Conservation (phyloP, 352 stramenopile species). For the Phytophthora cryptogea region DNA sequence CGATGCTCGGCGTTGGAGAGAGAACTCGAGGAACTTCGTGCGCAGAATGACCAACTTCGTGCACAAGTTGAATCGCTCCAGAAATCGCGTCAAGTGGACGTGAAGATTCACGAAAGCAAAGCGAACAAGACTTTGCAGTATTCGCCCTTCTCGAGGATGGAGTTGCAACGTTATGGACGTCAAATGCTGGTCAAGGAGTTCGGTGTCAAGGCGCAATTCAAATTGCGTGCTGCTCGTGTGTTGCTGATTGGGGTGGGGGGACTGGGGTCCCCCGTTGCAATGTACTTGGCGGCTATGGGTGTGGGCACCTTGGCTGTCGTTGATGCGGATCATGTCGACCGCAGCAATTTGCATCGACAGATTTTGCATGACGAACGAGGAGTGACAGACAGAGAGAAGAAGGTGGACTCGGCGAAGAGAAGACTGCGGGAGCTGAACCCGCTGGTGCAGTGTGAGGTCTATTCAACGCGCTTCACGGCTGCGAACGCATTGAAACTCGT, state of each 20-base stretch:
- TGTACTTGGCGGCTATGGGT: slow-evolving; percentile 96
- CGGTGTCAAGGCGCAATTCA: slow-evolving; percentile 86
- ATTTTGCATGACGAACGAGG: slow-evolving; percentile 91
- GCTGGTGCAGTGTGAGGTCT: slow-evolving; percentile 58
- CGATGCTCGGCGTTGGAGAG: slow-evolving; percentile 33
- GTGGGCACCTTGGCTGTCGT: slow-evolving; percentile 93
- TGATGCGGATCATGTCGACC: slow-evolving; percentile 95
- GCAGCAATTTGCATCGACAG: slow-evolving; percentile 97
- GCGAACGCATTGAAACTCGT: slow-evolving; percentile 87
- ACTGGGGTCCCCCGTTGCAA: slow-evolving; percentile 93
- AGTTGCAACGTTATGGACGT: slow-evolving; percentile 91
- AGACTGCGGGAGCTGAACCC: slow-evolving; percentile 79
- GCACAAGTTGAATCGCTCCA: slow-evolving; percentile 15
- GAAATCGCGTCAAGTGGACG: background rate
- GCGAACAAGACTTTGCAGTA: slow-evolving; percentile 20
- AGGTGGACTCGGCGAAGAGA: slow-evolving; percentile 87
- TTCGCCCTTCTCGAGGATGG: slow-evolving; percentile 49
- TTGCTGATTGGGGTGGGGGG: slow-evolving; percentile 95
- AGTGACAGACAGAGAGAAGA: slow-evolving; percentile 71
- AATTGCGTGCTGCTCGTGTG: slow-evolving; percentile 77
- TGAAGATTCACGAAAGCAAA: slow-evolving; percentile 6
- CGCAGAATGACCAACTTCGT: slow-evolving; percentile 35
- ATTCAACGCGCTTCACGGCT: slow-evolving; percentile 58
- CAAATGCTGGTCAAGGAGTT: slow-evolving; percentile 96
- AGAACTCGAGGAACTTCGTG: slow-evolving; percentile 30